phyloP scores from a whole-genome alignment of 2,329 filamentous ascomycete species.

The Aspergillus costaricaensis region DNA sequence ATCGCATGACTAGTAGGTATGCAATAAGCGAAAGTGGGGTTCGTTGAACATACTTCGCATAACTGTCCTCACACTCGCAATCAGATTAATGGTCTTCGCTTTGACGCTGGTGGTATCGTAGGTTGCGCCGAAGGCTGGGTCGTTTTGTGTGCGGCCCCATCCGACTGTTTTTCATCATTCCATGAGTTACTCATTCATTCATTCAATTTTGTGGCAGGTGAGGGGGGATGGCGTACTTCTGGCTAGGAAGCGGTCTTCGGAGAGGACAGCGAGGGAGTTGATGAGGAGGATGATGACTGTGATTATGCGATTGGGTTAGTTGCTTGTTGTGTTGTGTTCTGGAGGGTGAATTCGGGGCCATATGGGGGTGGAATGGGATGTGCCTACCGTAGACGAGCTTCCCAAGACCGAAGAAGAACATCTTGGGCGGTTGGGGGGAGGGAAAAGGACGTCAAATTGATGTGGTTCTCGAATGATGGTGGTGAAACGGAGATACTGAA shows the following conservation, averaged over 20 bases:
- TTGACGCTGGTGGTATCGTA: slow-evolving; percentile 76
- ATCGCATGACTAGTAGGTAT: too few species aligned
- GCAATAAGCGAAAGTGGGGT: background rate
- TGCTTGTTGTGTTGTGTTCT: background rate
- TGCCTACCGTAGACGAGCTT: slow-evolving; percentile 71
- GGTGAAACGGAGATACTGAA: background rate
- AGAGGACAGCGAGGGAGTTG: slow-evolving; percentile 91
- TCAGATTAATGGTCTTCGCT: slow-evolving; percentile 83
- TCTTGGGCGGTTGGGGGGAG: slow-evolving; percentile 41
- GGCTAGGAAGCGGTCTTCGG: slow-evolving; percentile 89
- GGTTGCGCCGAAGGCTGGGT: slow-evolving; percentile 75
- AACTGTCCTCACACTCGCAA: slow-evolving; percentile 84
- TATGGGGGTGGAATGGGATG: background rate
- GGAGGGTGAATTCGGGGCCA: slow-evolving; percentile 1
- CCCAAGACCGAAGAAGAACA: slow-evolving; percentile 70
- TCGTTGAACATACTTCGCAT: slow-evolving; percentile 76
- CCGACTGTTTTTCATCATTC: slow-evolving; percentile 63
- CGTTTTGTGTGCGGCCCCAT: slow-evolving; percentile 65
- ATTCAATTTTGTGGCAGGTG: background rate
- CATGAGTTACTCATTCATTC: slow-evolving; percentile 1
- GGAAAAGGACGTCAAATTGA: slow-evolving; percentile 5
- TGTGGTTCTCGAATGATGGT: slow-evolving; percentile 5
- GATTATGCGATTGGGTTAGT: background rate
- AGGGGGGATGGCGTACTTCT: slow-evolving; percentile 57
- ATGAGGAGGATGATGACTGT: slow-evolving; percentile 80